phyloP scores from a whole-genome alignment of 164 flowering plant species.

The Macadamia integrifolia region DNA sequence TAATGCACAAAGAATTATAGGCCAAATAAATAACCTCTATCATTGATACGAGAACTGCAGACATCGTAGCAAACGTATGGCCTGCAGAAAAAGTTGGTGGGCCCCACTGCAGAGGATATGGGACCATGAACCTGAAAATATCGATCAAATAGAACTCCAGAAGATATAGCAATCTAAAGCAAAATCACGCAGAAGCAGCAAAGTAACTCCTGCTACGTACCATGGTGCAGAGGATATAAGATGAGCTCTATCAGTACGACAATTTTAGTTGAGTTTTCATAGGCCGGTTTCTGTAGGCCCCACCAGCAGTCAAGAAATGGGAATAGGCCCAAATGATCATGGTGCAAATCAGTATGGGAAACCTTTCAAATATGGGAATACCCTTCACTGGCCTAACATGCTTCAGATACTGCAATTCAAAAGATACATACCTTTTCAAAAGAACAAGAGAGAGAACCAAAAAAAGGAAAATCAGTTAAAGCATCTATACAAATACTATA shows the following conservation, averaged over 20 bases:
- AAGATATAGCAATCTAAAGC: not conserved
- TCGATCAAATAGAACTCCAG: not conserved
- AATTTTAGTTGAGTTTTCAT: constrained; percentile 21
- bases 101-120: constrained; percentile 57
- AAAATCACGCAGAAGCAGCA: not conserved
- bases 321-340: constrained; percentile 81
- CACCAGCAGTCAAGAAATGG: constrained; percentile 73
- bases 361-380: constrained; percentile 86
- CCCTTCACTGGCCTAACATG: constrained; percentile 59
- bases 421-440: constrained; percentile 2
- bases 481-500: not conserved
- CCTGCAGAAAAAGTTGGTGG: constrained; percentile 49
- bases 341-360: constrained; percentile 71
- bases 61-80: constrained; percentile 57
- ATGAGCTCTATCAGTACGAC: constrained; percentile 40
- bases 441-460: not conserved
- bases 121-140: constrained; percentile 40
- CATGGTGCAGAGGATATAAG: constrained; percentile 44
- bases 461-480: not conserved
- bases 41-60: constrained; percentile 45
- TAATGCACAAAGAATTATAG: not conserved
- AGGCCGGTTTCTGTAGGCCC: constrained; percentile 38
- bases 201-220: constrained; percentile 12
- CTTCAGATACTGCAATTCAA: constrained; percentile 74
- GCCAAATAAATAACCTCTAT: constrained; percentile 30